Conservation (phyloP, 257 asterid species). For the Ilex asprella region DNA sequence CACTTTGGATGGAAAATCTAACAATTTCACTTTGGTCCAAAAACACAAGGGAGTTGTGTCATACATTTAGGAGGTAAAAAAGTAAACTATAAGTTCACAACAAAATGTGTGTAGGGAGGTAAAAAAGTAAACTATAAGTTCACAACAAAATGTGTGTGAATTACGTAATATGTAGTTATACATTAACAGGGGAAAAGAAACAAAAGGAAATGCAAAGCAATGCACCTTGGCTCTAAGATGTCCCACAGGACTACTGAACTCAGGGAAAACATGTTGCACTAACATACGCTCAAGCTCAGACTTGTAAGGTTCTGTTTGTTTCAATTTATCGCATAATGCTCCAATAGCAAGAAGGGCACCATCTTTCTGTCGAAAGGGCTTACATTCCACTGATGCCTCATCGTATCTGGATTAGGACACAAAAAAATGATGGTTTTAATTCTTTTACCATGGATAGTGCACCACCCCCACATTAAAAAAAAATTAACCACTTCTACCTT, state of each 20-base stretch:
- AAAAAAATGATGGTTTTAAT: neutral
- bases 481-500: constrained; percentile 40
- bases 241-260: constrained; percentile 81
- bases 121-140: too few species aligned
- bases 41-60: too few species aligned
- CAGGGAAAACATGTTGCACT: constrained; percentile 92
- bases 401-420: constrained; percentile 46
- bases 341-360: constrained; percentile 99
- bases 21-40: too few species aligned
- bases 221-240: constrained; percentile 94
- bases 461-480: neutral
- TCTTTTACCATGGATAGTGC: neutral
- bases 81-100: too few species aligned
- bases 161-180: too few species aligned
- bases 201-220: constrained; percentile 7
- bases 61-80: too few species aligned
- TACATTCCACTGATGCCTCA: constrained; percentile 63
- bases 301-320: constrained; percentile 90
- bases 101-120: too few species aligned
- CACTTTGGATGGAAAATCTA: too few species aligned
- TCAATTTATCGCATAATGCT: constrained; percentile 88
- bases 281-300: constrained; percentile 94
- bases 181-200: neutral
- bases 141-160: too few species aligned
- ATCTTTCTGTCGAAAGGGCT: constrained; percentile 85